These are phyloP conservation scores for Scenedesmus sp. DNA, from an alignment of 163 green algal species.

Conservation along the genomic window DNA sequence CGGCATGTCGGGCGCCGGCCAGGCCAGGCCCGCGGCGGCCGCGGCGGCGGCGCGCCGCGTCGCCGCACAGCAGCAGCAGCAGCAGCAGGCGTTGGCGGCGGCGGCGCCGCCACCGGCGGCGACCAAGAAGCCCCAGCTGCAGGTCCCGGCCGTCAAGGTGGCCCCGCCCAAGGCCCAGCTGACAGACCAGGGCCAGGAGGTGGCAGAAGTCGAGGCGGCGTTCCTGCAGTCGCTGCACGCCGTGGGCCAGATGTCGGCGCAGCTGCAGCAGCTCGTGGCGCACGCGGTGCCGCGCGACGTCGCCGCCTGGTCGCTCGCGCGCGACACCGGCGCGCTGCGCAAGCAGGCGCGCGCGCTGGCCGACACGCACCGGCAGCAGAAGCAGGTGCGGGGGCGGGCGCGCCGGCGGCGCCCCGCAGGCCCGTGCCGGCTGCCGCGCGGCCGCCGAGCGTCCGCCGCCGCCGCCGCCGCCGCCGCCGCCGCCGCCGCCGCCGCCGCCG, in stretches of 20 bases:
- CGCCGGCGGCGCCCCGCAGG: not conserved
- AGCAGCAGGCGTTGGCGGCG: too few species aligned
- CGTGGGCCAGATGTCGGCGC: constrained; percentile 8
- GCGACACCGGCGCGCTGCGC: not conserved
- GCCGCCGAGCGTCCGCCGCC: too few species aligned
- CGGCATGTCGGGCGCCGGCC: not conserved
- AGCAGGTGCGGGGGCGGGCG: constrained; percentile 11
- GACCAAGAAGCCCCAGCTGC: not conserved
- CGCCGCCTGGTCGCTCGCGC: not conserved
- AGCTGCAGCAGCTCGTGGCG: constrained; percentile 6
- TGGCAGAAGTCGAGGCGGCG: constrained; percentile 40
- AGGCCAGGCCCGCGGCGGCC: constrained; percentile 1
- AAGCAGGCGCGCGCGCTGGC: constrained; percentile 3
- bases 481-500: too few species aligned
- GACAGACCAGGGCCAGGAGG: constrained; percentile 14
- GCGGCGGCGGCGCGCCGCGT: not conserved
- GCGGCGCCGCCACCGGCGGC: constrained; percentile 9
- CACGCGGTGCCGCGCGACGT: constrained; percentile 12
- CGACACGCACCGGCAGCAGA: constrained; percentile 29
- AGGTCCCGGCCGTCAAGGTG: constrained; percentile 30
- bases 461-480: too few species aligned
- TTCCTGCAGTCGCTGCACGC: constrained; percentile 35
- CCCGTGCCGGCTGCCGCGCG: not conserved
- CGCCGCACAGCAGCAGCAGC: not conserved
- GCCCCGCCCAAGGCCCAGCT: constrained; percentile 24